Evolutionary conservation across 371 early-diverging fungal species (phyloP).

Genomic region (Syncephalis fuscata): DNA sequence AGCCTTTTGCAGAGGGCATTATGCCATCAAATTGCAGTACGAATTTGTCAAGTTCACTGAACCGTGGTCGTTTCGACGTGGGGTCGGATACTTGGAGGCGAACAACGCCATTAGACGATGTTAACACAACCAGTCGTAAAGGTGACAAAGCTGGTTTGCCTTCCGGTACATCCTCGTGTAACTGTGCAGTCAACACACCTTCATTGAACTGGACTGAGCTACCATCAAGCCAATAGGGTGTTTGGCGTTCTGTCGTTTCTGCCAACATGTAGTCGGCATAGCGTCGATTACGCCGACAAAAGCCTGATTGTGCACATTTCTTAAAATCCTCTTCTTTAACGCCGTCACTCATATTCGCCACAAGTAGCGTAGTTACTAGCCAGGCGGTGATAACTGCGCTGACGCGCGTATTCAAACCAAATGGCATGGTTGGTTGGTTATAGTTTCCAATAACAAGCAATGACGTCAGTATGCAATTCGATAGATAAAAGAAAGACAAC

Average conservation of each 20-base stretch:
- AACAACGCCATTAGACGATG: slow-evolving; percentile 14
- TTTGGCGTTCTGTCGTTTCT: slow-evolving; percentile 12
- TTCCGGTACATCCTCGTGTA: slow-evolving; percentile 23
- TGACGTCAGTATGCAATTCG: too few relatives aligned
- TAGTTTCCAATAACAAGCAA: too few relatives aligned
- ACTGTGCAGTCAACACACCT: slow-evolving; percentile 31
- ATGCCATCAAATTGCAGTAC: slow-evolving; percentile 18
- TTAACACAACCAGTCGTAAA: not conserved
- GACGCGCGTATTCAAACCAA: too few relatives aligned
- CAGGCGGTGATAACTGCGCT: too few relatives aligned
- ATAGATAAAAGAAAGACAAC: too few relatives aligned
- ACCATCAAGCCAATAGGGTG: slow-evolving; percentile 41
- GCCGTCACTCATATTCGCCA: slow-evolving; percentile 4
- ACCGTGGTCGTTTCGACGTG: slow-evolving; percentile 53
- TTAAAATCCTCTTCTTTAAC: slow-evolving; percentile 81
- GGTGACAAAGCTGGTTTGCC: slow-evolving; percentile 9
- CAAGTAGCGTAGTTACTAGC: not conserved
- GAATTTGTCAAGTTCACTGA: slow-evolving; percentile 41
- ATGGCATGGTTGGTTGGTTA: too few relatives aligned
- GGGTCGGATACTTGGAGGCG: slow-evolving; percentile 30
- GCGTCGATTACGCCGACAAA: slow-evolving; percentile 79
- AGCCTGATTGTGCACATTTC: slow-evolving; percentile 70
- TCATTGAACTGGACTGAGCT: slow-evolving; percentile 25
- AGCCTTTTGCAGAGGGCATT: not conserved
- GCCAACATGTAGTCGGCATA: slow-evolving; percentile 49